phyloP scores from a whole-genome alignment of 192 early-diverging fungal genomes.

The Coemansia sp. region DNA sequence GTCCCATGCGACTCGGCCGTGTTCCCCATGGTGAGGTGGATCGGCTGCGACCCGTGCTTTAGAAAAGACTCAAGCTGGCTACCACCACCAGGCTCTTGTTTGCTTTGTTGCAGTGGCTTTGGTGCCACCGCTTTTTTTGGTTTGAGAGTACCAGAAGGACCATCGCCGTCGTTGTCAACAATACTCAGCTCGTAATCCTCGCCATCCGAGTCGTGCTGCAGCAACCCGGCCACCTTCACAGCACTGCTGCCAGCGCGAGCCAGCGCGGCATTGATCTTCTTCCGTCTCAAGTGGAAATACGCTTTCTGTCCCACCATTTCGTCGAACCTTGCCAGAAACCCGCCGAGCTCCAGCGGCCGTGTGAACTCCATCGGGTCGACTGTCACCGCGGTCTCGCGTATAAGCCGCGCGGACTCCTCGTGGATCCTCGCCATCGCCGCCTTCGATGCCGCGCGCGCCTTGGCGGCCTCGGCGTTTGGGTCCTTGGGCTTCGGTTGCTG shows the following conservation, averaged over 20 bases:
- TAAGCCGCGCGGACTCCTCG: slow-evolving; percentile 45
- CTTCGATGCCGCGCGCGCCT: slow-evolving; percentile 35
- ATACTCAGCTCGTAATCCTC: slow-evolving; percentile 39
- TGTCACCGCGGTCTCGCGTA: slow-evolving; percentile 42
- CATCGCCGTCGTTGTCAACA: slow-evolving; percentile 8
- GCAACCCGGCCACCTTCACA: not conserved
- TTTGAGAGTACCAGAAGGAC: not conserved
- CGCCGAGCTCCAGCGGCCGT: slow-evolving; percentile 13
- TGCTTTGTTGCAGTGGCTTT: not conserved
- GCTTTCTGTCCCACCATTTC: slow-evolving; percentile 4
- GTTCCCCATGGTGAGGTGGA: slow-evolving; percentile 12
- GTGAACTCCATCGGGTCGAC: slow-evolving; percentile 45
- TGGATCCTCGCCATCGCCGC: slow-evolving; percentile 36
- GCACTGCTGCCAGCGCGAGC: not conserved
- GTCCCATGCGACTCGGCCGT: not conserved
- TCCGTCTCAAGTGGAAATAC: not conserved
- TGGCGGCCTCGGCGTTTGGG: not conserved
- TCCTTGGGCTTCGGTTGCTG: not conserved
- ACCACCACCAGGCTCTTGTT: not conserved
- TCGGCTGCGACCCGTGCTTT: slow-evolving; percentile 34
- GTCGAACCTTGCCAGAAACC: slow-evolving; percentile 34
- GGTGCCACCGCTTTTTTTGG: not conserved
- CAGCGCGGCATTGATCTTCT: not conserved
- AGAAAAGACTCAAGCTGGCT: slow-evolving; percentile 31
- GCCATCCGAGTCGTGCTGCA: slow-evolving; percentile 24